Conservation (phyloP, 495 filamentous ascomycete genomes). For the Cladorrhinum samala region DNA sequence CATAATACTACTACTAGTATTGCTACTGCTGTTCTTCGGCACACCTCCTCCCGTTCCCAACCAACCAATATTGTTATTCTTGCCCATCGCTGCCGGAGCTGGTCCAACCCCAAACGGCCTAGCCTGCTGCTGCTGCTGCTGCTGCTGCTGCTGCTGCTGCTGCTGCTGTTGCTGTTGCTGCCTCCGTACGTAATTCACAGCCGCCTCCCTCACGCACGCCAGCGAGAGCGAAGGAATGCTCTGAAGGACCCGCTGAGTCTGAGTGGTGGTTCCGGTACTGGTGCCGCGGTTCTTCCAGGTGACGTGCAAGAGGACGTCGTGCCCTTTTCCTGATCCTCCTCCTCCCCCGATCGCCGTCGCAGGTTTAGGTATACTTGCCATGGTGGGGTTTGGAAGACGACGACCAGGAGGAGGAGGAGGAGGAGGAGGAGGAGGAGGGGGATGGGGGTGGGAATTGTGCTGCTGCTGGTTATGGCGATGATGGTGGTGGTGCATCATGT, state of each 20-base stretch:
- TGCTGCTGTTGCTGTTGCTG: conserved; percentile 5
- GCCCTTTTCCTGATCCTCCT: background rate
- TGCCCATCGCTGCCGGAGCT: background rate
- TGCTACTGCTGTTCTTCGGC: background rate
- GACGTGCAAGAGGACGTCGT: conserved; percentile 26
- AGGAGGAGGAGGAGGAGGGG: background rate
- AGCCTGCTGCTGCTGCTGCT: no score
- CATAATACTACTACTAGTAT: conserved; percentile 5
- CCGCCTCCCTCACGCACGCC: conserved; percentile 23
- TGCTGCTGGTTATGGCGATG: background rate
- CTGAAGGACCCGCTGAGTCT: conserved; percentile 23
- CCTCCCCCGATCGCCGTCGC: background rate
- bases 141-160: no score
- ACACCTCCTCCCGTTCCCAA: no score
- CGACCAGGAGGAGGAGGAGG: background rate
- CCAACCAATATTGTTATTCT: no score
- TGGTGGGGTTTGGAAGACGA: background rate
- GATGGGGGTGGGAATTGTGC: background rate
- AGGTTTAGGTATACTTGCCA: background rate
- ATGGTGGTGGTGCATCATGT: background rate
- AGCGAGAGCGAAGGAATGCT: conserved; percentile 6
- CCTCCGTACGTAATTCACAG: conserved; percentile 20
- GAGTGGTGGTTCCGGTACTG: no score
- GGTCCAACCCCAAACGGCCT: background rate
- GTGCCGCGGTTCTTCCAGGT: conserved; percentile 26